Base-by-base conservation (phyloP, 441 rosid species). In the Erodium trifolium region DNA sequence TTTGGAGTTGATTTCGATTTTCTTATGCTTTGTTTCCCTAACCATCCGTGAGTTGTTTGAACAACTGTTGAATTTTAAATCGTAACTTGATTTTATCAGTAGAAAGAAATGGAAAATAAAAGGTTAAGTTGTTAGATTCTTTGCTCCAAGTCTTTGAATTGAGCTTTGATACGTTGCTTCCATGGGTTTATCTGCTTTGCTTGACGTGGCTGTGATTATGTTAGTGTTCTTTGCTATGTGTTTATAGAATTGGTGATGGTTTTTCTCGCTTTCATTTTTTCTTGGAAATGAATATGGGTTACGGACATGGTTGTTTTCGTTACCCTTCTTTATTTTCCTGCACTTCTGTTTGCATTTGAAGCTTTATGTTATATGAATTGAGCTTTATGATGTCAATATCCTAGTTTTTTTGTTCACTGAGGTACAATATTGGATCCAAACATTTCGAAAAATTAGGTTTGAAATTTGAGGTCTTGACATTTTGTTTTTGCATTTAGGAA, bases 91-190 rank as follows among this genome's bases (percentile, higher is more conserved):
- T 19, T 23, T 60, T 10, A 11, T 19, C 12, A 23, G 5, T 11
- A 6, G 19, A 23, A 60, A 10, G 31, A 60, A 27, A 60, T 60
- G 64, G 5, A 19, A 60, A 9, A 9, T 8, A 5, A 57, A 19
- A 18, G 2, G 62, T 49, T 13, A 49, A 49, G 17, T 49, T 49
- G 17, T 49, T 5, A 13, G 76, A 71, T 79, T 16, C 83, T 53
- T 84, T 74, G 67, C 78, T 79, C 73, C 14, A 35, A 43, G 39
- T 65, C 34, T 47, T 68, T 41, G 57, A 1, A 37, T 16, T 64
- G 7, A 31, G 57, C 66, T 74, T 7, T 41, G 63, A 69, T 80
- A 67, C 86, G 71, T 78, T 82, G 37, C 85, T 77, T 82, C 74
- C 69, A 60, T 71, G 4, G n/a, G 35, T 68, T 31, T 29, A 16